Evolutionary conservation across 2,329 filamentous ascomycete species (phyloP).

Genomic region (Colletotrichum eremochloae): DNA sequence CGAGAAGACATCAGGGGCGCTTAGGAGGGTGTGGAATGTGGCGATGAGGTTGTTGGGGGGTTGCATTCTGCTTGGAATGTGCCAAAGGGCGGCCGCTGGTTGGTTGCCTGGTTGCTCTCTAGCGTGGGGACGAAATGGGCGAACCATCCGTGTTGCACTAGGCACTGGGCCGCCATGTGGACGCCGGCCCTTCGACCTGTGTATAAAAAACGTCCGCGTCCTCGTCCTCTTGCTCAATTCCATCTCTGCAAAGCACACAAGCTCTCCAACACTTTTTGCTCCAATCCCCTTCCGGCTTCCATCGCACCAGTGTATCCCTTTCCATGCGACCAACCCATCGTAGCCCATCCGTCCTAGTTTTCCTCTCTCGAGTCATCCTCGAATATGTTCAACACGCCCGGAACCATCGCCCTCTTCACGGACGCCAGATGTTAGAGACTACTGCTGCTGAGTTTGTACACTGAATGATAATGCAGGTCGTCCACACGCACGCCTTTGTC

Average conservation of each 20-base stretch:
- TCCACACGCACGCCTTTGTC: not conserved
- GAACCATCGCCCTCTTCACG: not conserved
- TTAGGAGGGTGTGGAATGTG: constrained; percentile 12
- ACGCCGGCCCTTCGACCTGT: not conserved
- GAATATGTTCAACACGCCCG: too few relatives aligned
- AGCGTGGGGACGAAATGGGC: not conserved
- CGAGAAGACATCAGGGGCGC: not conserved
- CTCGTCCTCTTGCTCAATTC: not conserved
- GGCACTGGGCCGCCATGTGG: not conserved
- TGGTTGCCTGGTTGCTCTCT: not conserved
- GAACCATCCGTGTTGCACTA: not conserved
- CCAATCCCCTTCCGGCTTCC: too few relatives aligned
- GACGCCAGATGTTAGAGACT: not conserved
- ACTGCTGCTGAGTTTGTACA: not conserved
- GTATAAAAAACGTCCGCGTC: not conserved
- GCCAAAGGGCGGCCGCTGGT: not conserved
- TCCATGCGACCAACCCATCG: not conserved
- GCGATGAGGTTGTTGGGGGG: not conserved
- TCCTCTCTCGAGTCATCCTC: not conserved
- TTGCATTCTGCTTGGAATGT: not conserved
- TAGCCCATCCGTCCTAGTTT: not conserved
- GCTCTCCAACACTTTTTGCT: too few relatives aligned
- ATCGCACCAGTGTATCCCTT: not conserved
- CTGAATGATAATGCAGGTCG: not conserved
- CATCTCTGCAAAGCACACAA: not conserved